phyloP scores from a whole-genome alignment of 2,329 filamentous ascomycete genomes.

The Aspergillus sp. region DNA sequence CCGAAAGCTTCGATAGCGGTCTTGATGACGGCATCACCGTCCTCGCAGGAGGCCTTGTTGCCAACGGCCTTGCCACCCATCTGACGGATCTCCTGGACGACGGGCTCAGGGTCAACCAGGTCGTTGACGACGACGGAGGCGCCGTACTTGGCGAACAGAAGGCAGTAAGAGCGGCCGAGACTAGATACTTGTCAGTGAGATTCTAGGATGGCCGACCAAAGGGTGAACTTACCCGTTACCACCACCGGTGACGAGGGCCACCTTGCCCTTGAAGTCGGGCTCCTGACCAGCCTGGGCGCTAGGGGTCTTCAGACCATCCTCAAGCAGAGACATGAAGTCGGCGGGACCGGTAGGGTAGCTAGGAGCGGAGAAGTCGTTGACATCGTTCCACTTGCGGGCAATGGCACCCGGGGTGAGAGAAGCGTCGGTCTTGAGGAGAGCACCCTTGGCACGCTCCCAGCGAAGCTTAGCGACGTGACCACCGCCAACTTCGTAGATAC shows the following conservation, averaged over 20 bases:
- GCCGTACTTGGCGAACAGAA: conserved; percentile 81
- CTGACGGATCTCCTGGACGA: conserved; percentile 90
- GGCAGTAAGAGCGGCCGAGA: conserved; percentile 84
- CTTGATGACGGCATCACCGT: conserved; percentile 89
- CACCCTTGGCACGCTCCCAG: conserved; percentile 90
- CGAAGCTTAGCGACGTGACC: conserved; percentile 89
- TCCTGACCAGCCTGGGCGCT: conserved; percentile 70
- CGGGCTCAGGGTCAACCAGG: conserved; percentile 83
- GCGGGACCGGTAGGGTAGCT: conserved; percentile 81
- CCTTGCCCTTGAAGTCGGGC: conserved; percentile 78
- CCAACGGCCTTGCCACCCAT: conserved; percentile 84
- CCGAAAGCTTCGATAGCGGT: conserved; percentile 90
- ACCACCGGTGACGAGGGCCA: conserved; percentile 82
- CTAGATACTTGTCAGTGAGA: conserved; percentile 39
- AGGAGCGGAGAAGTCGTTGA: conserved; percentile 80
- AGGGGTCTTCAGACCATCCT: conserved; percentile 75
- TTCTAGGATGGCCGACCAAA: background rate
- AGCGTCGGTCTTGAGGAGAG: conserved; percentile 83
- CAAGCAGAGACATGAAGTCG: conserved; percentile 82
- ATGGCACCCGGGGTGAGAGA: conserved; percentile 85
- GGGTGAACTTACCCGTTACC: conserved; percentile 65
- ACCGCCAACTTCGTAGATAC: conserved; percentile 90
- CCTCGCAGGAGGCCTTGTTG: conserved; percentile 89
- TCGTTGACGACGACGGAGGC: conserved; percentile 93
- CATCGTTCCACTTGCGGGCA: conserved; percentile 82